phyloP scores from a whole-genome alignment of 164 flowering plant genomes.

The Kalanchoe fedtschenkoi region DNA sequence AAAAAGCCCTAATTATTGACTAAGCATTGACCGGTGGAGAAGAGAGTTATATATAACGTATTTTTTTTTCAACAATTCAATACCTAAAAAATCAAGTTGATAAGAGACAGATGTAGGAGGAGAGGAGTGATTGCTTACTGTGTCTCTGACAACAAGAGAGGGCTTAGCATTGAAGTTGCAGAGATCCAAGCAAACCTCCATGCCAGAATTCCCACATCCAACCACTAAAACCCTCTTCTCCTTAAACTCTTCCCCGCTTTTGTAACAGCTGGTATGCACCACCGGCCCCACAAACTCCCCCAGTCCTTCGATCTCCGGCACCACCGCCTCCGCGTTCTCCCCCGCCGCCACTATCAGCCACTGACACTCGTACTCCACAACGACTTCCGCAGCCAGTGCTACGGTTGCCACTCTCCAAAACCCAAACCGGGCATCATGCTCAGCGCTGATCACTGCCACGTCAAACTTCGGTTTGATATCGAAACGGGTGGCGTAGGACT shows the following conservation, averaged over 20 bases:
- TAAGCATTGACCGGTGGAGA: too few relatives aligned
- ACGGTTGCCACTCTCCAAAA: conserved; percentile 46
- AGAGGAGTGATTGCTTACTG: conserved; percentile 35
- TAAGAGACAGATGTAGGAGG: neutral
- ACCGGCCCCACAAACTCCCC: conserved; percentile 44
- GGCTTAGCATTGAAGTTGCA: conserved; percentile 65
- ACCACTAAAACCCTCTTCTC: conserved; percentile 72
- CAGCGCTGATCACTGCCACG: conserved; percentile 41
- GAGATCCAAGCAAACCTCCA: conserved; percentile 93
- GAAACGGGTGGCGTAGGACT: conserved; percentile 32
- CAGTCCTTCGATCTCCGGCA: conserved; percentile 56
- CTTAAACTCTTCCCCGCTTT: conserved; percentile 37
- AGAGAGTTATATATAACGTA: too few relatives aligned
- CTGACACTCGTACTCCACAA: conserved; percentile 39
- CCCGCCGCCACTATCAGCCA: conserved; percentile 93
- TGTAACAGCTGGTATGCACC: conserved; percentile 60
- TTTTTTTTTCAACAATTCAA: too few relatives aligned
- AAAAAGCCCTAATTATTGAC: neutral
- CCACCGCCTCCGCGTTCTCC: conserved; percentile 80
- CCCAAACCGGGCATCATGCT: conserved; percentile 30
- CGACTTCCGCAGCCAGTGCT: conserved; percentile 20
- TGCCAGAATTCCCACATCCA: conserved; percentile 95
- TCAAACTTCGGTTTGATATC: conserved; percentile 37
- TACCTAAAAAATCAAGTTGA: neutral
- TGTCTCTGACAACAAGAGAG: conserved; percentile 64